Conservation (phyloP, 2,329 filamentous ascomycete species). For the Thielaviopsis ethacetica region DNA sequence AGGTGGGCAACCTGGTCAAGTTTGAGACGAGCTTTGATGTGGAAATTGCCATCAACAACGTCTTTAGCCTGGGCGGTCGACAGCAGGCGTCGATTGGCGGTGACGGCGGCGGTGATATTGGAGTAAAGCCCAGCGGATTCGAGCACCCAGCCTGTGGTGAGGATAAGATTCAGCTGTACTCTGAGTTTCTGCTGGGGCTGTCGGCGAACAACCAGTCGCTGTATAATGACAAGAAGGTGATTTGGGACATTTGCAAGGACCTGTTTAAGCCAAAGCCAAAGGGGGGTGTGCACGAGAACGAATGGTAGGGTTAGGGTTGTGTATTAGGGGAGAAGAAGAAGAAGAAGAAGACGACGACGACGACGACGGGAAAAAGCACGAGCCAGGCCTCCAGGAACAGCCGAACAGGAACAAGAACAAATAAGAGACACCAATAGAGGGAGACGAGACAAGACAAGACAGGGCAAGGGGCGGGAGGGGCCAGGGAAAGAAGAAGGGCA, state of each 20-base stretch:
- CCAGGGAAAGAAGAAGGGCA: too few relatives aligned
- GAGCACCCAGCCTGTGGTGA: not conserved
- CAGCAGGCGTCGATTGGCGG: not conserved
- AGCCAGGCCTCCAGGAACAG: too few relatives aligned
- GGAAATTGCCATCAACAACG: not conserved
- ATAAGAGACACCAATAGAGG: too few relatives aligned
- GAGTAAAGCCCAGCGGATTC: not conserved
- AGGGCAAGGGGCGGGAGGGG: too few relatives aligned
- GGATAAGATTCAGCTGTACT: constrained; percentile 6
- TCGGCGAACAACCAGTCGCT: constrained; percentile 1
- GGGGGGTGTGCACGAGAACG: not conserved
- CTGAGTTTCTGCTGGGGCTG: constrained; percentile 6
- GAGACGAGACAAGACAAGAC: too few relatives aligned
- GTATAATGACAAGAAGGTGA: not conserved
- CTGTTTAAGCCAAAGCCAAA: not conserved
- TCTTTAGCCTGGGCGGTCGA: not conserved
- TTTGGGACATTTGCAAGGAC: constrained; percentile 1
- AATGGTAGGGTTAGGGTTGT: not conserved
- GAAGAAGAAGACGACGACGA: too few relatives aligned
- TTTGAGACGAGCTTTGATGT: constrained; percentile 1
- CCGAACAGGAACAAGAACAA: too few relatives aligned
- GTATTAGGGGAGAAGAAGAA: too few relatives aligned
- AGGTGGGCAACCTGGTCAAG: not conserved
- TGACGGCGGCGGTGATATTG: not conserved
- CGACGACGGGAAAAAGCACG: too few relatives aligned